Percentiles rank a stretch among this genome's conserved stretches.
These are phyloP conservation scores for Coriolopsis trogii DNA, from an alignment of 1,284 basidiomycete genomes.

Conservation along the genomic window DNA sequence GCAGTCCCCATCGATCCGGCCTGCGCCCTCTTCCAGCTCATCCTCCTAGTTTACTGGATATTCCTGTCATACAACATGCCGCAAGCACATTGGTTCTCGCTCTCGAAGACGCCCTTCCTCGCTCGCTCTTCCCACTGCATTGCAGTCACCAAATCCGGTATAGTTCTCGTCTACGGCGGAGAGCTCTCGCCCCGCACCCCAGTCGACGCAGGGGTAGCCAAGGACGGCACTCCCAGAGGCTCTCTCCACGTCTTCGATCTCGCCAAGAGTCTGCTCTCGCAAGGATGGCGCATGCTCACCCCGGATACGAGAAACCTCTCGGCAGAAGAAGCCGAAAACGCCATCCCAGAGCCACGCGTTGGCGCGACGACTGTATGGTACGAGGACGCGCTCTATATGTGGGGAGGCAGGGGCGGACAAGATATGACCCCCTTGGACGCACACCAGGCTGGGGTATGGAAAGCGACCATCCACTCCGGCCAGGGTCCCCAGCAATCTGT, in stretches of 20 bases:
- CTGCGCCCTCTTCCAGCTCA: neutral
- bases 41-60: neutral
- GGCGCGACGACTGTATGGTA: slow-evolving; percentile 38
- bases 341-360: slow-evolving; percentile 36
- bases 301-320: slow-evolving; percentile 4
- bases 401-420: slow-evolving; percentile 46
- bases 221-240: slow-evolving; percentile 17
- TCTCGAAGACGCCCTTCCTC: slow-evolving; percentile 24
- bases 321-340: neutral
- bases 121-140: slow-evolving; percentile 38
- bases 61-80: slow-evolving; percentile 24
- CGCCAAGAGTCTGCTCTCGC: slow-evolving; percentile 7
- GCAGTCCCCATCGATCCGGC: slow-evolving; percentile 2
- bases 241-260: slow-evolving; percentile 34
- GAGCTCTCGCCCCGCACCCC: slow-evolving; percentile 45
- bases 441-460: slow-evolving; percentile 37
- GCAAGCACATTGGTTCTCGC: slow-evolving; percentile 28
- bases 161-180: slow-evolving; percentile 41
- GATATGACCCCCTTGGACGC: slow-evolving; percentile 39
- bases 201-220: slow-evolving; percentile 29
- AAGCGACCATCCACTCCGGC: slow-evolving; percentile 7
- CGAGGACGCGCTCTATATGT: slow-evolving; percentile 39
- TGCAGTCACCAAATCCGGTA: slow-evolving; percentile 29
- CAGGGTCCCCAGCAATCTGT: slow-evolving; percentile 16
- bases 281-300: slow-evolving; percentile 21